Evolutionary conservation across 2,329 filamentous ascomycete species (phyloP).

Genomic region (Fragosphaeria purpurea): DNA sequence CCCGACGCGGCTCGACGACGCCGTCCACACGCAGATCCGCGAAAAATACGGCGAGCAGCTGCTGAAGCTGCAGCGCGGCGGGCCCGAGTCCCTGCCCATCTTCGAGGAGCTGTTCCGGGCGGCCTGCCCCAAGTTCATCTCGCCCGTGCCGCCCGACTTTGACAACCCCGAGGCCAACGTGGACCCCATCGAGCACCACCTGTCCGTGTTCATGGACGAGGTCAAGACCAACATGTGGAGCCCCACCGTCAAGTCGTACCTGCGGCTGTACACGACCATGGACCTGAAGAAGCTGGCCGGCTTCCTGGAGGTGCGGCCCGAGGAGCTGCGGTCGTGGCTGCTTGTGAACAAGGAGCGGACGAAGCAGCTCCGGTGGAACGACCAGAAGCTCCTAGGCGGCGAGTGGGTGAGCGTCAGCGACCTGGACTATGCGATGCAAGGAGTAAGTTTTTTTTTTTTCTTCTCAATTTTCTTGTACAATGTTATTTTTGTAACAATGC

Average conservation of each 20-base stretch:
- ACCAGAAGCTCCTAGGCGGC: conserved; percentile 81
- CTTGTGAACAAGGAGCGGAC: conserved; percentile 98
- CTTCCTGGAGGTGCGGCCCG: conserved; percentile 94
- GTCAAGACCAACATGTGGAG: conserved; percentile 99
- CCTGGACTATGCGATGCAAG: conserved; percentile 93
- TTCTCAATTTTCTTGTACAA: not conserved
- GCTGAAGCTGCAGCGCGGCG: conserved; percentile 89
- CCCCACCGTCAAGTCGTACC: conserved; percentile 94
- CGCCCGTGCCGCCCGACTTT: conserved; percentile 91
- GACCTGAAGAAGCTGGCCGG: conserved; percentile 95
- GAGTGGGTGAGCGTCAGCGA: conserved; percentile 90
- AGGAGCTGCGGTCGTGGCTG: conserved; percentile 87
- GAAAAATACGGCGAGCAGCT: conserved; percentile 99
- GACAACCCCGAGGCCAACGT: conserved; percentile 93
- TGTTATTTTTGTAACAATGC: not conserved
- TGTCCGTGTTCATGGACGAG: conserved; percentile 98
- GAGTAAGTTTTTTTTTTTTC: conserved; percentile 48
- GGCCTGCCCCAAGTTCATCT: conserved; percentile 99
- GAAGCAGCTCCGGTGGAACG: conserved; percentile 89
- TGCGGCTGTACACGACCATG: conserved; percentile 99
- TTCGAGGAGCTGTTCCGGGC: conserved; percentile 97
- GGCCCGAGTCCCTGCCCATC: conserved; percentile 86
- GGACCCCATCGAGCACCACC: conserved; percentile 94
- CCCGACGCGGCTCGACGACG: conserved; percentile 93
- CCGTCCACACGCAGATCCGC: conserved; percentile 92